phyloP scores from a whole-genome alignment of 2,329 filamentous ascomycete species.

The Scedosporium dehoogii region DNA sequence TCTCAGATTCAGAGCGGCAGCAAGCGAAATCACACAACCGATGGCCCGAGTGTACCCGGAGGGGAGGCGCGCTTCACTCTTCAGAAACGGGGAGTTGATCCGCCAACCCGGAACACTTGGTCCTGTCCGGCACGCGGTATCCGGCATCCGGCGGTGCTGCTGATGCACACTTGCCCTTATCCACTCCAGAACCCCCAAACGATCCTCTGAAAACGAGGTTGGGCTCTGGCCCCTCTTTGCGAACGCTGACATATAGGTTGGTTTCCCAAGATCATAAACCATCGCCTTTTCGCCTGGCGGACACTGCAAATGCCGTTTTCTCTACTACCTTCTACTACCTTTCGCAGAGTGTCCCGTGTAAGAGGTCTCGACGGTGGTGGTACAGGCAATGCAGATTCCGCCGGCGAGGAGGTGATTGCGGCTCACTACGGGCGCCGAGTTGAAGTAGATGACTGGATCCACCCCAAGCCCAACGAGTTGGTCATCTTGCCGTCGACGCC shows the following conservation, averaged over 20 bases:
- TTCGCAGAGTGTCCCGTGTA: not conserved
- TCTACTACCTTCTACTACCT: not conserved
- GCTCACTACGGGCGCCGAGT: constrained; percentile 84
- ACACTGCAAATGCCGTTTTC: not conserved
- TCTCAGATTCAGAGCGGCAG: constrained; percentile 5
- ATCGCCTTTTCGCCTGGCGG: not conserved
- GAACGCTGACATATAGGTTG: constrained; percentile 7
- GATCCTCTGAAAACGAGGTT: not conserved
- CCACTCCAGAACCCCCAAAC: not conserved
- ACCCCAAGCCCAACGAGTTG: constrained; percentile 26
- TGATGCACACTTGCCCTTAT: not conserved
- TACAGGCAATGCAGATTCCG: not conserved
- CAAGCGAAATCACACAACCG: not conserved
- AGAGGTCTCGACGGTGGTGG: not conserved
- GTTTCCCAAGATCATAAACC: constrained; percentile 6
- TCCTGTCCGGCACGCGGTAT: not conserved
- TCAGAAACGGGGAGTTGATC: not conserved
- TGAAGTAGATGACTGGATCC: constrained; percentile 38
- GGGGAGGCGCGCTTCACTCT: not conserved
- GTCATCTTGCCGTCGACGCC: constrained; percentile 9
- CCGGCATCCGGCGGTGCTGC: not conserved
- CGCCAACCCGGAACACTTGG: not conserved
- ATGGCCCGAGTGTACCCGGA: not conserved
- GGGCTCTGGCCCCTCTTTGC: not conserved
- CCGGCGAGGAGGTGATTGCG: constrained; percentile 32